Conservation (phyloP, 2,329 filamentous ascomycete genomes). For the Colletotrichum sidae region DNA sequence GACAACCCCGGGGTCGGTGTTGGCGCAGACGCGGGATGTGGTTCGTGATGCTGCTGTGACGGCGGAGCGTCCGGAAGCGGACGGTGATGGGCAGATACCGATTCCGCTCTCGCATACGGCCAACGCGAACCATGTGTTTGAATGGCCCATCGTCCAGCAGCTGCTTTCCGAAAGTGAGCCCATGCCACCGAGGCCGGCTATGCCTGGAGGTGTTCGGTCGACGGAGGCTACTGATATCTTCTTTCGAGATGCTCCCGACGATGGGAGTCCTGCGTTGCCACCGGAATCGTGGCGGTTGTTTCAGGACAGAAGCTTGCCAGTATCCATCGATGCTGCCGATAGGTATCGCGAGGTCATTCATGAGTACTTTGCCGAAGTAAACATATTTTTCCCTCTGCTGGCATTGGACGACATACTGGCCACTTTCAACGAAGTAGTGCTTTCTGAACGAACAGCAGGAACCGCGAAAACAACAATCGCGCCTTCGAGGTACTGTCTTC, state of each 20-base stretch:
- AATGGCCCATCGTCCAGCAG: conserved; percentile 40
- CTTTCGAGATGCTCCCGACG: conserved; percentile 2
- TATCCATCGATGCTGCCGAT: conserved; percentile 2
- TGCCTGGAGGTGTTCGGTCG: conserved; percentile 9
- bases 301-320: conserved; percentile 5
- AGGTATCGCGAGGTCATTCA: conserved; percentile 31
- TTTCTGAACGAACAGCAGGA: neutral
- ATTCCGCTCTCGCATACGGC: conserved; percentile 41
- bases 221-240: conserved; percentile 36
- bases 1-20: conserved; percentile 8
- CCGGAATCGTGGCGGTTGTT: conserved; percentile 38
- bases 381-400: conserved; percentile 41
- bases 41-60: neutral
- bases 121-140: conserved; percentile 41
- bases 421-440: conserved; percentile 14
- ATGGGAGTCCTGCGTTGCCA: neutral
- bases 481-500: conserved; percentile 34
- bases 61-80: neutral
- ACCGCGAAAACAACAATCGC: neutral
- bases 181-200: neutral
- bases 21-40: neutral
- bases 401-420: conserved; percentile 9
- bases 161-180: conserved; percentile 29
- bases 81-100: conserved; percentile 26
- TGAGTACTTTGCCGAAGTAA: conserved; percentile 43